Evolutionary conservation across 2,329 filamentous ascomycete genomes (phyloP).

Genomic region (Ascochyta viciae-villosae): DNA sequence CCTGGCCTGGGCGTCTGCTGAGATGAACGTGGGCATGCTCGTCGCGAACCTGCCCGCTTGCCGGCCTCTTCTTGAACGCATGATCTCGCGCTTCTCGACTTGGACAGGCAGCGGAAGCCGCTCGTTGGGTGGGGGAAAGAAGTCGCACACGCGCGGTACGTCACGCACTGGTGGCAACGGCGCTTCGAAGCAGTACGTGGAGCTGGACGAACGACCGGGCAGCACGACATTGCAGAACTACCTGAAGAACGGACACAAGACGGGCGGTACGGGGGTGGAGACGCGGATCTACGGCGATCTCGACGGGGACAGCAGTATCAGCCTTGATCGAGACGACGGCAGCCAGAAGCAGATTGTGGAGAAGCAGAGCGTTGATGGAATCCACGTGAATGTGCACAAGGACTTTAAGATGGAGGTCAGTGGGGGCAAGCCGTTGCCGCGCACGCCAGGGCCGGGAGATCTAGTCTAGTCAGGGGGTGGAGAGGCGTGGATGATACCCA

Average conservation of each 20-base stretch:
- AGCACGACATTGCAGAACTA: conserved; percentile 15
- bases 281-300: conserved; percentile 22
- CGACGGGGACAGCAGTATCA: conserved; percentile 10
- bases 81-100: conserved; percentile 13
- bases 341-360: conserved; percentile 17
- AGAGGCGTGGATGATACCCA: not conserved
- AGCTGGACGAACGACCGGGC: conserved; percentile 15
- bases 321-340: conserved; percentile 15
- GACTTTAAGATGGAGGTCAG: conserved; percentile 19
- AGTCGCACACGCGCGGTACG: conserved; percentile 3
- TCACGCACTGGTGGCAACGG: conserved; percentile 1
- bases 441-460: conserved; percentile 5
- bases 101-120: conserved; percentile 15
- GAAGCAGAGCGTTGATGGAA: conserved; percentile 6
- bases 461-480: not conserved
- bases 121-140: conserved; percentile 5
- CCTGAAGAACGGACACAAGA: conserved; percentile 6
- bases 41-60: conserved; percentile 22
- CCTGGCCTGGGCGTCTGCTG: conserved; percentile 18
- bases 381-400: conserved; percentile 16
- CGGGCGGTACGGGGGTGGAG: conserved; percentile 11
- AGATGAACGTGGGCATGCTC: conserved; percentile 24
- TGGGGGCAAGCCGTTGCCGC: conserved; percentile 12
- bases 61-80: conserved; percentile 18
- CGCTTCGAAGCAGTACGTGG: conserved; percentile 14